Base-by-base conservation (phyloP, 2,329 filamentous ascomycete genomes). In the Ophiocordyceps camponoti-floridani region DNA sequence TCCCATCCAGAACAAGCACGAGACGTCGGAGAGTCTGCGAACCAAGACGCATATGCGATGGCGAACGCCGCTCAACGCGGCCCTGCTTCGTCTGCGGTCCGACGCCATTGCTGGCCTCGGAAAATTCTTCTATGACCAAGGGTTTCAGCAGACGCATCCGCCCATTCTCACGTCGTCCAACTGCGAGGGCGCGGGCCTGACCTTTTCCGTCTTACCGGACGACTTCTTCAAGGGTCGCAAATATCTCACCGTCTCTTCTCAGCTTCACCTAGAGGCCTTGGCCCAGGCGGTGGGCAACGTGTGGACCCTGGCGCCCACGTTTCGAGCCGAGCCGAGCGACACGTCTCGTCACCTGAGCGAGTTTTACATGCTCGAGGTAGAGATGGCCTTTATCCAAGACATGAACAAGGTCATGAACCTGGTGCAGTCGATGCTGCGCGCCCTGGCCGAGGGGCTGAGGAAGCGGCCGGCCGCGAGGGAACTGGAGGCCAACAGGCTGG, bases 321-420 rank as follows among this genome's bases (percentile, higher is more conserved):
- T 98, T 58, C 78, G 91, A 35, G 91, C 91, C 4, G 91, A 95
- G 61, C 80, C 79, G 57, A 95, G 87, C 62, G 88, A 96, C 56
- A 96, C 91, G 0, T 80, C 87, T 6, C 79, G 91, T 27, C 91
- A 98, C 62, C 69, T 98, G 48, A 94, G 86, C 65, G 91, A 98
- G 58, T 96, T 98, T 56, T 96, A 96, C 64, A 96, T 98, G 91
- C 74, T 98, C 2, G 91, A 98, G 62, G 88, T 81, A 14, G 91
- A 98, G 61, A 68, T 88, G 58, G 81, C 78, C 54, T 94, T 94
- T 58, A 74, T 81, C 40, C 70, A 83, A 42, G 66, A 77, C 50
- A 68, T 94, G 51, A 65, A 72, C 28, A 66, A 73, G 26, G 69
- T 98, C 52, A 91, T 94, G 73, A 69, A 79, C 46, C 61, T 89